These are phyloP conservation scores for Opeltia flavorubescens DNA, from an alignment of 495 filamentous ascomycete genomes.

Conservation along the genomic window DNA sequence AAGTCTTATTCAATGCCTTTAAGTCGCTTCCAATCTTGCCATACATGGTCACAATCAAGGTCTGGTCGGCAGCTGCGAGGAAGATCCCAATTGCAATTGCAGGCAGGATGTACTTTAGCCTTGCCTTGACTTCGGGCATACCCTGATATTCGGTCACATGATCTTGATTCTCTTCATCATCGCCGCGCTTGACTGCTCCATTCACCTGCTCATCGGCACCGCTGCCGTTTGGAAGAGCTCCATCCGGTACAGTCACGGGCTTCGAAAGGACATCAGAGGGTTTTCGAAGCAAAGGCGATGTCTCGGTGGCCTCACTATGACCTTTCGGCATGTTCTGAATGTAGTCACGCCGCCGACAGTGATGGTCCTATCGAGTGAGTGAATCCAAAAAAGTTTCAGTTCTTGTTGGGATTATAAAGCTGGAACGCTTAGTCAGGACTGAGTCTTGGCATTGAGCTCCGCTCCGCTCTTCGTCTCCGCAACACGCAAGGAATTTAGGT, in stretches of 20 bases:
- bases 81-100: conserved; percentile 47
- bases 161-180: neutral
- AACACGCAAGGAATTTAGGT: too few relatives aligned
- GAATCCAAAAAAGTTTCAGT: too few relatives aligned
- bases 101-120: conserved; percentile 33
- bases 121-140: conserved; percentile 19
- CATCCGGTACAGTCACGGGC: neutral
- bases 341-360: too few relatives aligned
- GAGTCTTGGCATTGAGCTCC: too few relatives aligned
- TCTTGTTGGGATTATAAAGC: too few relatives aligned
- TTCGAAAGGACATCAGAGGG: neutral
- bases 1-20: conserved; percentile 59
- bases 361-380: too few relatives aligned
- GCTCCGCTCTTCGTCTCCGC: too few relatives aligned
- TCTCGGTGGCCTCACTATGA: conserved; percentile 5
- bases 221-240: neutral
- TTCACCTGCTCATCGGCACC: neutral
- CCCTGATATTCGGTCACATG: conserved; percentile 13
- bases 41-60: conserved; percentile 63
- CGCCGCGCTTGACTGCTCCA: neutral
- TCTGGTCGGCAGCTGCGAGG: conserved; percentile 62
- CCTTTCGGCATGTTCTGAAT: neutral
- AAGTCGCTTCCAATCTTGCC: conserved; percentile 68
- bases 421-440: too few relatives aligned
- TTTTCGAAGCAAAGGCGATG: conserved; percentile 7